Percentiles rank a stretch among this genome's conserved stretches.
These are phyloP conservation scores for Thraustochytrium sp. DNA, from an alignment of 352 stramenopile genomes.

Conservation along the genomic window DNA sequence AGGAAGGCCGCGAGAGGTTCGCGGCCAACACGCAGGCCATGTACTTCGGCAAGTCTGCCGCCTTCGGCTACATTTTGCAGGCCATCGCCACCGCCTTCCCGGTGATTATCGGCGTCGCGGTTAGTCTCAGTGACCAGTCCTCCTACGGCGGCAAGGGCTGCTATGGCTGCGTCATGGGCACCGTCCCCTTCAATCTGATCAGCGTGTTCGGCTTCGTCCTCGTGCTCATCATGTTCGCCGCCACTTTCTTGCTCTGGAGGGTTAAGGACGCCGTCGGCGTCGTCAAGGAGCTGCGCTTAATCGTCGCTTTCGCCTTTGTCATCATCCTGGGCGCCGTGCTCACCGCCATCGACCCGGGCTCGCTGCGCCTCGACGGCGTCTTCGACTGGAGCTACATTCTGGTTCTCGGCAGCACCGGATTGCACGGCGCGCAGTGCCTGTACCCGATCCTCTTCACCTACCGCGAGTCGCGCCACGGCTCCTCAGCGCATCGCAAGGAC, in stretches of 20 bases:
- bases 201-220: background rate
- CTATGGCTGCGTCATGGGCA: conserved; percentile 4
- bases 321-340: background rate
- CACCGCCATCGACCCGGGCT: background rate
- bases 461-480: background rate
- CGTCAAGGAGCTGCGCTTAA: background rate
- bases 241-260: background rate
- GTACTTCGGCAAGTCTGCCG: background rate
- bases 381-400: conserved; percentile 35
- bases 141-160: background rate
- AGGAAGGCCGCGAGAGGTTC: too few relatives aligned
- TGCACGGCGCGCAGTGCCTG: background rate
- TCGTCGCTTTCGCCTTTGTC: background rate
- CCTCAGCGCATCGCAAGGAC: background rate
- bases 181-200: background rate
- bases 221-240: background rate
- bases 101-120: background rate
- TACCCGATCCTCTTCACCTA: background rate
- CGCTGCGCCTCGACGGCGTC: background rate
- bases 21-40: too few relatives aligned
- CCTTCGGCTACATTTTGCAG: background rate
- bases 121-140: background rate
- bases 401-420: background rate
- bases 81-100: background rate
- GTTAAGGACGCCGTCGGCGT: background rate